Evolutionary conservation across 2,329 filamentous ascomycete genomes (phyloP).

Genomic region (Phoma sp.): DNA sequence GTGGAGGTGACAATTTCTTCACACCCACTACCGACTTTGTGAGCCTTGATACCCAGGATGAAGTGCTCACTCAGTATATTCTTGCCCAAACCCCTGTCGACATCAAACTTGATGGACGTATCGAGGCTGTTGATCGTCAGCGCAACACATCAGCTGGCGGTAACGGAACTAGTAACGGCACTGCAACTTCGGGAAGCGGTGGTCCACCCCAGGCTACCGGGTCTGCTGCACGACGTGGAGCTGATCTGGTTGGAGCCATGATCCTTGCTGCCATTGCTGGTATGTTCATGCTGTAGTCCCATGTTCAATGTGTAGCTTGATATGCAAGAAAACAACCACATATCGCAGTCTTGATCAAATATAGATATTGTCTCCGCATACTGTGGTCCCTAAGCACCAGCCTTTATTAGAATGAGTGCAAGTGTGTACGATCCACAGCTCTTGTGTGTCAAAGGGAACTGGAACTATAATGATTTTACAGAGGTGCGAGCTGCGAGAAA

Average conservation of each 20-base stretch:
- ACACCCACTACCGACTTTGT: conserved; percentile 49
- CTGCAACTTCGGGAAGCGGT: conserved; percentile 20
- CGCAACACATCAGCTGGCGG: conserved; percentile 19
- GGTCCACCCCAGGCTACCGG: conserved; percentile 17
- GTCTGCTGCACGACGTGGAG: conserved; percentile 17
- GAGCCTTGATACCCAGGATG: conserved; percentile 60
- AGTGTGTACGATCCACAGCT: too few relatives aligned
- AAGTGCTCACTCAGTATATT: conserved; percentile 61
- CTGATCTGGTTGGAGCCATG: conserved; percentile 11
- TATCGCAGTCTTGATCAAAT: too few relatives aligned
- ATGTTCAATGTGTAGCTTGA: too few relatives aligned
- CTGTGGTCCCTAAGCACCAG: too few relatives aligned
- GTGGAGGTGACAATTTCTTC: conserved; percentile 67
- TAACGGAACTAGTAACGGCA: conserved; percentile 28
- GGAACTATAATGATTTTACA: too few relatives aligned
- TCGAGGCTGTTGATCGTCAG: conserved; percentile 42
- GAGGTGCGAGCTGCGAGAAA: too few relatives aligned
- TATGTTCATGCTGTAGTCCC: conserved; percentile 20
- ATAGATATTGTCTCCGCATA: too few relatives aligned
- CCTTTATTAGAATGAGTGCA: too few relatives aligned
- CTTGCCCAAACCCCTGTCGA: conserved; percentile 56
- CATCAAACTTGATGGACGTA: conserved; percentile 57
- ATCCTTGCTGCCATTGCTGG: conserved; percentile 20
- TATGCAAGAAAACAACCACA: too few relatives aligned
- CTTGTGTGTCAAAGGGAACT: too few relatives aligned